Evolutionary conservation across 805 yeast species (phyloP).

Genomic region (Cyberlindnera subsufficiens): DNA sequence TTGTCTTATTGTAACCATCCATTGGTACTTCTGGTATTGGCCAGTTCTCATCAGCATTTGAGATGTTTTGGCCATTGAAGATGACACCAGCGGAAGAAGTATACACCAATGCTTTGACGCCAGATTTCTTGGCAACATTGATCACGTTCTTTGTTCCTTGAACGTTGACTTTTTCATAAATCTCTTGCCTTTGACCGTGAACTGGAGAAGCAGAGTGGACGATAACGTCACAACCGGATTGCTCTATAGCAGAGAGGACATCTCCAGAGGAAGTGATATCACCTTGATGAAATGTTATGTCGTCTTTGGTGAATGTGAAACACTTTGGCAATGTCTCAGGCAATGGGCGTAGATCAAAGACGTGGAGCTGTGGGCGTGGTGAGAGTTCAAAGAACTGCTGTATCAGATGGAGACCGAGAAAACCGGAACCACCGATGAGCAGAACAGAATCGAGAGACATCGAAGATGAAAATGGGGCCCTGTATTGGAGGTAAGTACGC

Average conservation of each 20-base stretch:
- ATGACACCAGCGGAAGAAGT: constrained; percentile 98
- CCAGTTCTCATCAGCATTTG: constrained; percentile 90
- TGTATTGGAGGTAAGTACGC: no score
- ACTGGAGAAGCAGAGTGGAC: constrained; percentile 97
- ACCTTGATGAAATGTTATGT: constrained; percentile 65
- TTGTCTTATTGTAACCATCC: constrained; percentile 96
- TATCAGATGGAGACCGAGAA: constrained; percentile 84
- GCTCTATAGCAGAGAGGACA: constrained; percentile 54
- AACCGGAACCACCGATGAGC: constrained; percentile 94
- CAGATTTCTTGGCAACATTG: constrained; percentile 48
- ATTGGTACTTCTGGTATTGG: constrained; percentile 88
- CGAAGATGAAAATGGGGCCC: no score
- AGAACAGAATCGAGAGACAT: constrained; percentile 41
- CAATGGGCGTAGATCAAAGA: constrained; percentile 86
- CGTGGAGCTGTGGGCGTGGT: constrained; percentile 71
- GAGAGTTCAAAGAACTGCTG: constrained; percentile 68
- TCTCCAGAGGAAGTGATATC: constrained; percentile 76
- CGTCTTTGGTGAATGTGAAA: constrained; percentile 63
- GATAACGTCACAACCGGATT: constrained; percentile 61
- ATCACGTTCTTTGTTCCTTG: constrained; percentile 79
- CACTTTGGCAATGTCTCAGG: constrained; percentile 67
- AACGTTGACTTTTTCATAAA: constrained; percentile 87
- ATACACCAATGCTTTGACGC: constrained; percentile 68
- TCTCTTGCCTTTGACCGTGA: constrained; percentile 77
- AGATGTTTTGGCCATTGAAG: constrained; percentile 89